A percentile compares a stretch with the other conserved stretches of the same genome.
phyloP scores from a whole-genome alignment of 2,329 filamentous ascomycete genomes.

The Fusarium annulatum region DNA sequence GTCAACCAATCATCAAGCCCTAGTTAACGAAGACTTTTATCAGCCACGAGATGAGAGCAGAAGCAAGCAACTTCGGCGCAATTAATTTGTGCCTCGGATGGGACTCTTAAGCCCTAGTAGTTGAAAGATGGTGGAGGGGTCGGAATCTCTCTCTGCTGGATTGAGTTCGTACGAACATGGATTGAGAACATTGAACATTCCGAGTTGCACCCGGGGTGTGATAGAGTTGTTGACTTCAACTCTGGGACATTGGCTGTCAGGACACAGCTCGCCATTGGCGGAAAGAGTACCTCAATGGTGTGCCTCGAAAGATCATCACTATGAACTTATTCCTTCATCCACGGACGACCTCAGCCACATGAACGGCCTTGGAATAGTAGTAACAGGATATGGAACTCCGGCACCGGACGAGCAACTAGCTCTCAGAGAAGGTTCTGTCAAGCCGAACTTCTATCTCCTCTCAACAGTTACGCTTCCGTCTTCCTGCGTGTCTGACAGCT shows the following conservation, averaged over 20 bases:
- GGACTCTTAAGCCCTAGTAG: constrained; percentile 7
- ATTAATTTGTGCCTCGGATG: constrained; percentile 9
- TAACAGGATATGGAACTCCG: constrained; percentile 11
- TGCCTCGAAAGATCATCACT: not conserved
- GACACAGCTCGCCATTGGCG: constrained; percentile 6
- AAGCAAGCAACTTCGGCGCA: constrained; percentile 25
- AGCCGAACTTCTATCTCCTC: not conserved
- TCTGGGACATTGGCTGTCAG: not conserved
- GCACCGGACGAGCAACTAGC: constrained; percentile 17
- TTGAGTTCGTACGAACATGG: constrained; percentile 21
- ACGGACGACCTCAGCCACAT: not conserved
- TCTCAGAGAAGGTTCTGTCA: not conserved
- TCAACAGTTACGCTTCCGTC: not conserved
- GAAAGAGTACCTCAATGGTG: not conserved
- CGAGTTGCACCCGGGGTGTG: not conserved
- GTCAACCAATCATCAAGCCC: constrained; percentile 28
- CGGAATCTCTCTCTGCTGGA: not conserved
- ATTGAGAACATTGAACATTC: constrained; percentile 1
- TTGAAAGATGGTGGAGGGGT: constrained; percentile 19
- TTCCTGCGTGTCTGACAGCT: constrained; percentile 26
- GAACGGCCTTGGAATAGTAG: constrained; percentile 1
- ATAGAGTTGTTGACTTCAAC: constrained; percentile 5
- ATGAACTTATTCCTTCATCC: not conserved
- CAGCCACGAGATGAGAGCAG: constrained; percentile 13
- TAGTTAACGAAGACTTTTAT: constrained; percentile 12